phyloP scores from a whole-genome alignment of 2,329 filamentous ascomycete species.

The Penicillium sp. region DNA sequence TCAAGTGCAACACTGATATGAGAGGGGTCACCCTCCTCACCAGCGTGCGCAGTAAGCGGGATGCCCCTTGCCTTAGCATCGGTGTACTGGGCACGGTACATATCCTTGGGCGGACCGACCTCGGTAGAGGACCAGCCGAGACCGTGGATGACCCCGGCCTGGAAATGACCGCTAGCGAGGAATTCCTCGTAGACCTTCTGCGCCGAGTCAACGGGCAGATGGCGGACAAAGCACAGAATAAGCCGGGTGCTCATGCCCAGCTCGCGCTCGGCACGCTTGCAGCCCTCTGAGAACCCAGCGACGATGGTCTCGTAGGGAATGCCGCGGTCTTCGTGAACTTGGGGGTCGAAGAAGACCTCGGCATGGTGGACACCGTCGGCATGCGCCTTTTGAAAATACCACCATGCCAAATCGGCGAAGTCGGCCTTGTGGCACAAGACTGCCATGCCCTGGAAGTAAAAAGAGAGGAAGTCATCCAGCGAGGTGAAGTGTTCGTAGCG shows the following conservation, averaged over 20 bases:
- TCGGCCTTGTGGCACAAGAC: constrained; percentile 62
- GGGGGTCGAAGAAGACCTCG: constrained; percentile 77
- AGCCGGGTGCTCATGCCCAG: constrained; percentile 62
- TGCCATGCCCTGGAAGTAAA: constrained; percentile 73
- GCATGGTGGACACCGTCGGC: constrained; percentile 65
- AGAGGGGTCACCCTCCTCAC: constrained; percentile 66
- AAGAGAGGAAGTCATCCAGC: constrained; percentile 71
- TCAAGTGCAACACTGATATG: constrained; percentile 64
- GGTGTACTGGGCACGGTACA: constrained; percentile 60
- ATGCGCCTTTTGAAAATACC: constrained; percentile 64
- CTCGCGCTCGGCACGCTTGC: constrained; percentile 56
- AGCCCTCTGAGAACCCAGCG: constrained; percentile 58
- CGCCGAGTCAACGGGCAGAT: constrained; percentile 60
- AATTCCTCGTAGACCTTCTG: constrained; percentile 40
- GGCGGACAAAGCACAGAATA: constrained; percentile 68
- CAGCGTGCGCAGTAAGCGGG: constrained; percentile 66
- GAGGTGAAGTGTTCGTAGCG: constrained; percentile 66
- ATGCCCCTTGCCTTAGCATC: constrained; percentile 52
- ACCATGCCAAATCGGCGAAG: constrained; percentile 67
- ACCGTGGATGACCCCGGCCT: constrained; percentile 53
- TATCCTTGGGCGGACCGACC: constrained; percentile 51
- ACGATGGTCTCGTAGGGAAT: constrained; percentile 62
- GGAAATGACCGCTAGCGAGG: constrained; percentile 39
- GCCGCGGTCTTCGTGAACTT: constrained; percentile 64
- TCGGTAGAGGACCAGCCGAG: constrained; percentile 66